Base-by-base conservation (phyloP, 805 yeast species). In the Ogataea kodamae region DNA sequence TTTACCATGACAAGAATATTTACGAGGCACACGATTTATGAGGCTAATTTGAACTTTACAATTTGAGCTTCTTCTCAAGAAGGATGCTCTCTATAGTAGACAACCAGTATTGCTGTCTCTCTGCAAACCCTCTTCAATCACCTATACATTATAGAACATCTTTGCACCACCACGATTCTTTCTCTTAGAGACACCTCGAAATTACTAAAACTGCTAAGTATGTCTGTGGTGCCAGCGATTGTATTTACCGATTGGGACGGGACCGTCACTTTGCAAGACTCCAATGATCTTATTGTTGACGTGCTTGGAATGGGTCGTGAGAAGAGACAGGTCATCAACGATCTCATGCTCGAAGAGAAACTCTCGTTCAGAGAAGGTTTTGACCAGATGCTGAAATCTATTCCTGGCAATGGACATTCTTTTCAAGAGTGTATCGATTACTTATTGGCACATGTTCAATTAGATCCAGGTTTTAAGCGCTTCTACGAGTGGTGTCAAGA, bases 231-330 rank as follows among this genome's bases (percentile, higher is more conserved):
- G 9, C 40, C 44, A 43, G 90, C 95, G 28, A 87, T 92, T 52
- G 82, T 92, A 25, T 92, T 92, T 68, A 84, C 97, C 25, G 99
- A 92, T 60, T 92, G 94, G 77, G 99, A 92, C 58, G 99, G 99
- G 18, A 92, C 98, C 2, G 92, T 92, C 45, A 92, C 98, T 9
- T 65, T 84, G 40, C 95, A 90, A 59, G 99, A 92, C 59, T 84
- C 96, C 40, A 92, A 92, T 59, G 97, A 92, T 60, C 83, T 70
- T 57, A 65, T 92, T 43, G 89, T 97, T 6, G 97, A 92, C 57
- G 76, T 75, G 49, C 66, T 82, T 14, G 99, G 99, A 3, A 82
- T 87, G 59, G 97, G 97, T 3, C 63, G 65, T 30, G 76, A 68
- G 17, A 69, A 70, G 43, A 74, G 98, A 48, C 62, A 68, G 37